Base-by-base conservation (phyloP, 371 early-diverging fungal species). In the Rhizopus microsporus region DNA sequence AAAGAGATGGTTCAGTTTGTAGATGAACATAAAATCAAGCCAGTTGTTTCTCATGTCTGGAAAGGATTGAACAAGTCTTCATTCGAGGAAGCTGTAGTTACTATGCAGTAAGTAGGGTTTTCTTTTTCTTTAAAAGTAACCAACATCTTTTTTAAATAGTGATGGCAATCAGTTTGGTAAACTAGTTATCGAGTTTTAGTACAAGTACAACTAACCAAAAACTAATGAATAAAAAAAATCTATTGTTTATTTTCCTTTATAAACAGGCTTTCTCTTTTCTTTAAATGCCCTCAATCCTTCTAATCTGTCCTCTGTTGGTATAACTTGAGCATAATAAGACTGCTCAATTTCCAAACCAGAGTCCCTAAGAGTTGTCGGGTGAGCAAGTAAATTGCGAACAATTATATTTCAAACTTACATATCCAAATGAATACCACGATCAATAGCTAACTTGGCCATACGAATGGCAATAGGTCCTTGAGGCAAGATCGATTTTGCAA, bases 221-320 rank as follows among this genome's bases (percentile, higher is more conserved):
- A 23, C 23, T 23, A 23, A 23, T 23, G 23, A 23, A 23, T 23
- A 23, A 23, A 23, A 23, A 23, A 23, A 0, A 43, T 43, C 13
- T 29, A 2, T 7, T 7, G 5, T 58, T 30, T 58, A 48, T 34
- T 53, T 68, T 86, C 97, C 97, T 60, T 88, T 92, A 83, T 93
- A 98, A 5, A 89, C 77, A 35, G 70, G 67, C 51, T 63, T 66
- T 63, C 67, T 62, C 55, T 66, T 81, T 59, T 77, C 80, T 54
- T 73, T 77, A 54, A 86, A 83, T 3, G 86, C 78, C 38, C 52
- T 29, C 48, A 86, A 61, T 61, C 96, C 98, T 75, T 98, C 98
- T 57, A 96, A 60, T 45, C 97, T 79, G 76, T 98, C 98, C 65
- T 96, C 85, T 1, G 98, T 96, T 1, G 92, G 95, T 60, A 98